These are phyloP conservation scores for Leishmania mexicana DNA, from an alignment of 208 protist species.

Conservation along the genomic window DNA sequence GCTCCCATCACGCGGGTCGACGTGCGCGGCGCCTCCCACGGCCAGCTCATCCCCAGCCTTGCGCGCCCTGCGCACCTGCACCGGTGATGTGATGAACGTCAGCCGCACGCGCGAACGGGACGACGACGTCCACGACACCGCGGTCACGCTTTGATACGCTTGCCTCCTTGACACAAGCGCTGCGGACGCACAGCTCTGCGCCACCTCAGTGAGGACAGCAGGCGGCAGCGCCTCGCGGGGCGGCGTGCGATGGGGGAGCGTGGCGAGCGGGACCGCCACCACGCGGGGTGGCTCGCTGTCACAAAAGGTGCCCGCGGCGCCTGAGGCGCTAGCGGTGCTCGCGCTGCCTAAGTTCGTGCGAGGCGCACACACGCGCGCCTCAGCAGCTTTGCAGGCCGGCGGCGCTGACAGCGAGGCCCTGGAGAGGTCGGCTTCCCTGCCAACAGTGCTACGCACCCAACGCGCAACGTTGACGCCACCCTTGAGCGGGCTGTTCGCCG, in stretches of 20 bases:
- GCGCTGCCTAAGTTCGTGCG: not conserved
- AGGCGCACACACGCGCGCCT: not conserved
- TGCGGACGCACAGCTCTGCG: not conserved
- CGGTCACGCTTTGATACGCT: not conserved
- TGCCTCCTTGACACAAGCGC: not conserved
- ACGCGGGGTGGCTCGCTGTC: not conserved
- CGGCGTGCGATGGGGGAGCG: slow-evolving; percentile 1
- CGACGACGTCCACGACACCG: not conserved
- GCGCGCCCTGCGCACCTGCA: not conserved
- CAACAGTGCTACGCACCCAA: slow-evolving; percentile 17
- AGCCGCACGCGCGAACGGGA: slow-evolving; percentile 7
- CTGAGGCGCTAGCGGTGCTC: not conserved
- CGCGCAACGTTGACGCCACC: slow-evolving; percentile 27
- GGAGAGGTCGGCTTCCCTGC: slow-evolving; percentile 1
- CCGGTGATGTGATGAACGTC: slow-evolving; percentile 17
- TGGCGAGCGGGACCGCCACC: slow-evolving; percentile 17
- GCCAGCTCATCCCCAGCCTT: not conserved
- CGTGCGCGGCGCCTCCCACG: not conserved
- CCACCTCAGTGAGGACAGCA: slow-evolving; percentile 8
- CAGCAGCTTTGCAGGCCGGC: not conserved
- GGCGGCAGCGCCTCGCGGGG: not conserved
- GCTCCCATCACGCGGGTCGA: not conserved
- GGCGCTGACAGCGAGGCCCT: slow-evolving; percentile 1
- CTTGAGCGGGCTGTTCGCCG: not conserved
- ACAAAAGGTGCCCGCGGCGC: not conserved